Conservation (phyloP, 2,329 filamentous ascomycete genomes). For the Chaetomium globosum region DNA sequence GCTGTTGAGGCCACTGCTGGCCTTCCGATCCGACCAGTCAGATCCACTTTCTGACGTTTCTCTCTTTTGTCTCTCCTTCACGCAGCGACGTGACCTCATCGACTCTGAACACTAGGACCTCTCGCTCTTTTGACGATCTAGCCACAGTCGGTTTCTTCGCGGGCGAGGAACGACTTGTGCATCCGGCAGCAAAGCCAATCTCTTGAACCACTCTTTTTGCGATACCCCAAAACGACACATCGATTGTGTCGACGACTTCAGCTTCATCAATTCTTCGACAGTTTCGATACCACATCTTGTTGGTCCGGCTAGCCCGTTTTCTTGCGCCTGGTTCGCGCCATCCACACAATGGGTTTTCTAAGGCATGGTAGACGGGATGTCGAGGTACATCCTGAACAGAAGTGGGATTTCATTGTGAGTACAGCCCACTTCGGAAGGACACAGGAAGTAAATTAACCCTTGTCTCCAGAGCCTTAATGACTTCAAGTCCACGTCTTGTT, state of each 20-base stretch:
- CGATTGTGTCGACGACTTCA: conserved; percentile 32
- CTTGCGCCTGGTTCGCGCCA: conserved; percentile 28
- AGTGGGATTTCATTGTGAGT: conserved; percentile 90
- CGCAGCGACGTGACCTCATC: conserved; percentile 18
- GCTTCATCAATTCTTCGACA: conserved; percentile 33
- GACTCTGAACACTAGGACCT: conserved; percentile 24
- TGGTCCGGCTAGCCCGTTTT: conserved; percentile 21
- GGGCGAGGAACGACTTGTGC: conserved; percentile 43
- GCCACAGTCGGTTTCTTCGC: conserved; percentile 42
- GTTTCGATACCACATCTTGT: conserved; percentile 33
- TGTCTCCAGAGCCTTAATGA: conserved; percentile 59
- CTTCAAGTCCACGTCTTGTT: conserved; percentile 81
- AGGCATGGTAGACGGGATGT: conserved; percentile 63
- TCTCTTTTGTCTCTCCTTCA: conserved; percentile 25
- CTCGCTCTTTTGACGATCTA: conserved; percentile 32
- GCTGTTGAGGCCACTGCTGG: conserved; percentile 29
- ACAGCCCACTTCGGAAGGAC: neutral
- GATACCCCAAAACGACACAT: conserved; percentile 34
- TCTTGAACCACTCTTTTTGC: conserved; percentile 29
- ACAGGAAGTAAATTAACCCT: neutral
- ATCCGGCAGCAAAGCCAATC: conserved; percentile 35
- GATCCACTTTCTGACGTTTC: conserved; percentile 23
- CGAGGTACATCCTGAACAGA: conserved; percentile 77
- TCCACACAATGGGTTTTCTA: conserved; percentile 64
- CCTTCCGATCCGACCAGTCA: conserved; percentile 24